These are phyloP conservation scores for Blastocystis hominis DNA, from an alignment of 352 stramenopile species.

Conservation along the genomic window DNA sequence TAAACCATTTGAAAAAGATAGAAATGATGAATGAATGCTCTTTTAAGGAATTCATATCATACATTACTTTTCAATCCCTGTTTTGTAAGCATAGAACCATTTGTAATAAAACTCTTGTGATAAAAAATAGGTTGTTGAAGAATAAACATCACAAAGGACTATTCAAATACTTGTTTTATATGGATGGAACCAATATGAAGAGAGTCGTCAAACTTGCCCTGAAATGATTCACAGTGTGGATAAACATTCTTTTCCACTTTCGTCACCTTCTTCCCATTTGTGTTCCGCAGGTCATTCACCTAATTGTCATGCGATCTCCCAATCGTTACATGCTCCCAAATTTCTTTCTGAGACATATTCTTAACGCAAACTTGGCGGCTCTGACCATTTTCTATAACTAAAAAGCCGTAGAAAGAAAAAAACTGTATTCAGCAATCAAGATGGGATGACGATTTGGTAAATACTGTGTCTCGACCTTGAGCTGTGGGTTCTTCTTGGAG, in stretches of 20 bases:
- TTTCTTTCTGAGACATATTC: slow-evolving; percentile 42
- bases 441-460: slow-evolving; percentile 37
- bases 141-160: slow-evolving; percentile 30
- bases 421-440: slow-evolving; percentile 51
- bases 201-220: slow-evolving; percentile 49
- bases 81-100: background rate
- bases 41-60: too few relatives aligned
- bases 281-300: slow-evolving; percentile 32
- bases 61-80: background rate
- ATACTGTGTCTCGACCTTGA: slow-evolving; percentile 12
- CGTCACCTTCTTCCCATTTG: slow-evolving; percentile 33
- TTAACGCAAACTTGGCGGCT: slow-evolving; percentile 40
- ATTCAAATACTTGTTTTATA: slow-evolving; percentile 30
- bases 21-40: too few relatives aligned
- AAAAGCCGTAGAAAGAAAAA: background rate
- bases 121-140: background rate
- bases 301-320: background rate
- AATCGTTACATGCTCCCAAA: slow-evolving; percentile 31
- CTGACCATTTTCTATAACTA: slow-evolving; percentile 33
- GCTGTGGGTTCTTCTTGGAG: slow-evolving; percentile 3
- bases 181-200: slow-evolving; percentile 12
- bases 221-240: background rate
- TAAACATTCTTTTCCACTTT: slow-evolving; percentile 11
- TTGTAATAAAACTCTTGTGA: background rate
- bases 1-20: too few relatives aligned